These are phyloP conservation scores for Pseudozyma sp. DNA, from an alignment of 1,284 basidiomycete genomes.

Conservation along the genomic window DNA sequence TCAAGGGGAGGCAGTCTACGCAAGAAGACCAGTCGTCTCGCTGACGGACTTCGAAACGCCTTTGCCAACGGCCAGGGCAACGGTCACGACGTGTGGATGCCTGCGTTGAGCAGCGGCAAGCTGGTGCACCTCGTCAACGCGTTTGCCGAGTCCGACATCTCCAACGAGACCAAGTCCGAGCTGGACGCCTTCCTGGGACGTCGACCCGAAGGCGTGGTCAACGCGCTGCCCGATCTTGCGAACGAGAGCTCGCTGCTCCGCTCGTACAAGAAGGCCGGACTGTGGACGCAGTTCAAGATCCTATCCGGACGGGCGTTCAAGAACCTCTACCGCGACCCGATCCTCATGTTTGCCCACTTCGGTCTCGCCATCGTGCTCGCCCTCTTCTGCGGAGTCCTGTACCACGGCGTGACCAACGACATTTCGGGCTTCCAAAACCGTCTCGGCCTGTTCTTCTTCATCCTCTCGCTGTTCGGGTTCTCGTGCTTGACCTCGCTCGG, in stretches of 20 bases:
- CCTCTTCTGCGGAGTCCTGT: slow-evolving; percentile 85
- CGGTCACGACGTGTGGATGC: slow-evolving; percentile 69
- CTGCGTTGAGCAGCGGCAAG: slow-evolving; percentile 70
- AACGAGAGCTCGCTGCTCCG: slow-evolving; percentile 73
- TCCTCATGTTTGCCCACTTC: slow-evolving; percentile 90
- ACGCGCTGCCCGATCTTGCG: slow-evolving; percentile 34
- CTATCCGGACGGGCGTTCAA: slow-evolving; percentile 97
- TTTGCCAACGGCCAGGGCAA: slow-evolving; percentile 71
- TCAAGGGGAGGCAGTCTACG: slow-evolving; percentile 11
- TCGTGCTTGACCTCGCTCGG: slow-evolving; percentile 91
- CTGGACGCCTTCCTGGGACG: slow-evolving; percentile 70
- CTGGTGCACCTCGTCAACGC: slow-evolving; percentile 81
- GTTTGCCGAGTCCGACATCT: slow-evolving; percentile 78
- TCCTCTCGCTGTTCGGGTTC: slow-evolving; percentile 92
- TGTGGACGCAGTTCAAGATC: slow-evolving; percentile 89
- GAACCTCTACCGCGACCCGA: slow-evolving; percentile 88
- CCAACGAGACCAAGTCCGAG: slow-evolving; percentile 76
- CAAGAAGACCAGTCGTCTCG: slow-evolving; percentile 79
- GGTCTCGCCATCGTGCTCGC: slow-evolving; percentile 84
- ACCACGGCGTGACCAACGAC: slow-evolving; percentile 78
- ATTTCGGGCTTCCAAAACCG: slow-evolving; percentile 71
- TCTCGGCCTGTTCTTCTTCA: slow-evolving; percentile 93
- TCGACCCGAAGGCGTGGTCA: slow-evolving; percentile 40
- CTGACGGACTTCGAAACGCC: slow-evolving; percentile 72
- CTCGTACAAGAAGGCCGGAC: slow-evolving; percentile 84